A percentile compares a stretch with the other conserved stretches of the same genome.
Conservation (phyloP, 2,329 filamentous ascomycete species). For the Rhynchosporium secalis region DNA sequence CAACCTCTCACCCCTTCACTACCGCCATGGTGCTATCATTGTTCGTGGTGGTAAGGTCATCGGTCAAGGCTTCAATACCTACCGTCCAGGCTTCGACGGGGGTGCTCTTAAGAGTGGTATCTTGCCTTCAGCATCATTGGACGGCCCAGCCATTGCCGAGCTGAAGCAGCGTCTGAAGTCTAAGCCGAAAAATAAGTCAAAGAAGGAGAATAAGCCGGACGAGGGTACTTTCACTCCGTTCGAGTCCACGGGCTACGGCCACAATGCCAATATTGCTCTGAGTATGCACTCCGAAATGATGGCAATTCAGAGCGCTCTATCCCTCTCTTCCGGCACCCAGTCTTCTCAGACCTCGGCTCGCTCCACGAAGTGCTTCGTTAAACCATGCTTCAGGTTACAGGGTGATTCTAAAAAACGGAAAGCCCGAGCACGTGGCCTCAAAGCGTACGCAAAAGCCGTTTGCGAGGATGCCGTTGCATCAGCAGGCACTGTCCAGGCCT, state of each 20-base stretch:
- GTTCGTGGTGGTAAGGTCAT: constrained; percentile 55
- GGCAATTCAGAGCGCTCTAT: constrained; percentile 52
- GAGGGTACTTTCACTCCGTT: constrained; percentile 37
- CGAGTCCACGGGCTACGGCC: constrained; percentile 43
- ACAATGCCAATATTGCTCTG: constrained; percentile 45
- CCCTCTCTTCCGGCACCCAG: constrained; percentile 45
- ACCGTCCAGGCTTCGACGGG: constrained; percentile 50
- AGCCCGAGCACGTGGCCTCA: constrained; percentile 46
- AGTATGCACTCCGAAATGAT: constrained; percentile 58
- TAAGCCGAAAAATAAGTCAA: constrained; percentile 42
- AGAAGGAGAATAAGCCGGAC: constrained; percentile 31
- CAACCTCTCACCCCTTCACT: constrained; percentile 49
- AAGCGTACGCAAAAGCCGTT: constrained; percentile 48
- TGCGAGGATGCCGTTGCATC: constrained; percentile 38
- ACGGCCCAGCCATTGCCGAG: constrained; percentile 40
- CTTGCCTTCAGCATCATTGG: constrained; percentile 38
- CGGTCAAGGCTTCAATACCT: constrained; percentile 52
- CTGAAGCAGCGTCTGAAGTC: constrained; percentile 38
- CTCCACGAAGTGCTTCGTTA: constrained; percentile 47
- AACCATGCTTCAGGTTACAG: constrained; percentile 52
- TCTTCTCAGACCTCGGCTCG: constrained; percentile 40
- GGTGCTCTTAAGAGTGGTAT: constrained; percentile 50
- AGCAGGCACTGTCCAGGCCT: constrained; percentile 39
- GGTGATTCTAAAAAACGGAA: constrained; percentile 49
- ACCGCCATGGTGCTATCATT: constrained; percentile 52